Evolutionary conservation across 495 filamentous ascomycete genomes (phyloP), one percentile per base, ranked within the genome.

Genomic region (Neurospora sp.): DNA sequence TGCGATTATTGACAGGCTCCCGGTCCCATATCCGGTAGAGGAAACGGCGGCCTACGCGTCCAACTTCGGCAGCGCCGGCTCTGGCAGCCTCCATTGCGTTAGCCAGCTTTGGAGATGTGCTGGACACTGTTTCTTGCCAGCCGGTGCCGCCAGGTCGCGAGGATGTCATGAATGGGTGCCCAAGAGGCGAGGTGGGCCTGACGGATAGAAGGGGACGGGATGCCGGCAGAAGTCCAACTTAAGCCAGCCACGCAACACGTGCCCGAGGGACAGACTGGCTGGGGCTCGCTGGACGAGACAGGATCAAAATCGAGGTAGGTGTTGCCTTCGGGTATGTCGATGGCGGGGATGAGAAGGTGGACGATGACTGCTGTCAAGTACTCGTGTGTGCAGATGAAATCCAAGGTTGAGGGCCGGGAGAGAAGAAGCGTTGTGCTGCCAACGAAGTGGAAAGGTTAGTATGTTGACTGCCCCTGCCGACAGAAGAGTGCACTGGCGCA

Each of bases 1-100:
- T 80, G 70, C 91, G 85, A 77, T 97, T 93, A 80, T 98, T 97
- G 75, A 87, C 88, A 37, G 96, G 95, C 75, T 95, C 90, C 0
- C 95, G 94, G 75, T 98, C 96, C 93, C 95, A 99, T 75, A 98
- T 93, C 82, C 92, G 94, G 77, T 94, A 92, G 39, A 98, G 89
- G 72, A 99, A 88, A 72, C 92, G 90, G 81, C 93, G 94, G 83
- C 82, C 80, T 31, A 83, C 72, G 27, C 81, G 78, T 71, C 79
- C 45, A 9, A 81, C 79, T 45, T 82, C 80, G 35, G 76, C 80
- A 22, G 78, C 76, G 5, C 78, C 79, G 10, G 80, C 82, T 42
- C 82, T 81, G 14, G 84, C 82, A 35, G 79, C 79, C 69, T 85
- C 84, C 84, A 85, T 83, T 41, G 77, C 78, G 72, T 69, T 75